Conservation (phyloP, 192 early-diverging fungal genomes). For the Backusella mclennaniae region DNA sequence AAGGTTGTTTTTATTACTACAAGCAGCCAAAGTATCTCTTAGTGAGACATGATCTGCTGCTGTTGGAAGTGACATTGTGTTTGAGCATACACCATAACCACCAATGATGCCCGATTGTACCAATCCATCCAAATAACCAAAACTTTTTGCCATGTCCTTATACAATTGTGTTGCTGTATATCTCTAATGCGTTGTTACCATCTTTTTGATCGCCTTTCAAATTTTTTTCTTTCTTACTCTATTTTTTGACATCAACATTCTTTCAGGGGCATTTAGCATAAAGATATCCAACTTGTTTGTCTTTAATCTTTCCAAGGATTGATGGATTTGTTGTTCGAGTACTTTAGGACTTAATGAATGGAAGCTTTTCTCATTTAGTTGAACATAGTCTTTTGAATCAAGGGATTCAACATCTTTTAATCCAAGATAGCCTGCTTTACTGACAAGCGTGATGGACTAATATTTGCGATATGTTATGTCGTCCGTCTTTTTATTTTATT, state of each 20-base stretch:
- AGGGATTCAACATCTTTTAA: constrained; percentile 3
- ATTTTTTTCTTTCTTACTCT: background rate
- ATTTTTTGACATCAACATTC: constrained; percentile 58
- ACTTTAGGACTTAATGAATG: constrained; percentile 64
- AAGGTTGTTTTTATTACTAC: constrained; percentile 47
- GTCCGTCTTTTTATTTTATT: background rate
- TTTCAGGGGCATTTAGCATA: constrained; percentile 78
- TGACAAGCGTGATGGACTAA: constrained; percentile 44
- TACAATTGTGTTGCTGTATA: constrained; percentile 43
- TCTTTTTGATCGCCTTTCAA: background rate
- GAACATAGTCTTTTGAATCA: constrained; percentile 36
- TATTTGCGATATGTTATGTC: constrained; percentile 8
- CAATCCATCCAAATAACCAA: constrained; percentile 62
- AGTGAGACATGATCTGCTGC: constrained; percentile 63
- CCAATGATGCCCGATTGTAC: constrained; percentile 53
- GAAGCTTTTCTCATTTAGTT: constrained; percentile 46
- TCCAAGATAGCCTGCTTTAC: constrained; percentile 52
- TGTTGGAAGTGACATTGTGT: constrained; percentile 55
- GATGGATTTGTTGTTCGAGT: constrained; percentile 54
- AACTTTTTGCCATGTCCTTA: constrained; percentile 56
- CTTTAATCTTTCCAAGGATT: constrained; percentile 51
- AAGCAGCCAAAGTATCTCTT: constrained; percentile 42
- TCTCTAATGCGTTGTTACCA: background rate
- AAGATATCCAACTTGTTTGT: constrained; percentile 64
- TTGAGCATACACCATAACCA: constrained; percentile 70